Base-by-base conservation (phyloP, 805 yeast genomes). In the Saccharomycopsis sp. region DNA sequence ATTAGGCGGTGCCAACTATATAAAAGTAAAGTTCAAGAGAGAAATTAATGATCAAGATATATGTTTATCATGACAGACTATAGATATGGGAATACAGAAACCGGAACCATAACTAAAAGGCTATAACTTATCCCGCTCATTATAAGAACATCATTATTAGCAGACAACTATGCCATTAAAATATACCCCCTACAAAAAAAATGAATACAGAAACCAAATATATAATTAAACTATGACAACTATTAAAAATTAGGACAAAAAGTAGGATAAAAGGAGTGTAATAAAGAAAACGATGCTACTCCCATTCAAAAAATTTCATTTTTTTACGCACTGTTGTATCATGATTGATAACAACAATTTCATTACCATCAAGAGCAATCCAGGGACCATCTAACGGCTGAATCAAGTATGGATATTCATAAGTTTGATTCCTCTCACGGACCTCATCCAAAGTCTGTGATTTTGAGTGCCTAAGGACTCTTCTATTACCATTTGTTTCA, bases 361-460 rank as follows among this genome's bases (percentile, higher is more conserved):
- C 78, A 29, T 76, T 77, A 1, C 83, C 83, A 62, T 86, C 90
- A 15, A 85, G 74, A 1, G 86, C 87, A 38, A 92, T 75, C 81
- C 96, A 82, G 0, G 98, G 97, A 0, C 96, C 96, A 63, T 90
- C 97, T 52, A 93, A 72, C 3, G 82, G 80, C 54, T 79, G 81
- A 0, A 85, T 77, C 64, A 89, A 71, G 63, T 82, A 82, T 1
- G 97, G 97, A 69, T 89, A 92, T 52, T 83, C 85, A 65, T 91
- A 93, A 5, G 82, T 82, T 63, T 82, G 86, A 65, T 83, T 77
- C 52, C 78, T 67, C 68, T 90, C 96, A 60, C 96, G 76, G 55
- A 84, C 74, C 68, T 89, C 96, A 68, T 89, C 96, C 42, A 89
- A 77, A 0, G 96, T 89, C 67, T 20, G 62, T 64, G 41, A 64